A percentile compares a stretch with the other conserved stretches of the same genome.
Conservation (phyloP, 768 basidiomycete genomes). For the Agaricus sinodeliciosus region DNA sequence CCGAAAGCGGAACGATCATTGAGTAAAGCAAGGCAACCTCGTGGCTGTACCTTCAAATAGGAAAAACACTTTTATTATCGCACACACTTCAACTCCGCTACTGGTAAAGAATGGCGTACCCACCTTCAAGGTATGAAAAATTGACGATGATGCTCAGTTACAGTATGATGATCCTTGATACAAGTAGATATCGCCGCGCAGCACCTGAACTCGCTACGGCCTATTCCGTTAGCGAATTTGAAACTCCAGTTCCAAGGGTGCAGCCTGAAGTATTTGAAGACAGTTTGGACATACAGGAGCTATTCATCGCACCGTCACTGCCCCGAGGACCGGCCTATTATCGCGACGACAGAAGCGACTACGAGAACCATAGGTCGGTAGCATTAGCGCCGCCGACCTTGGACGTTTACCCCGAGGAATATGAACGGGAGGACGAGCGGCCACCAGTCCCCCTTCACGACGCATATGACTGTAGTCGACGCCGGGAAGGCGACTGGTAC, state of each 20-base stretch:
- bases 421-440: background rate
- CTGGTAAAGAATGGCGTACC: background rate
- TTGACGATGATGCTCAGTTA: no score
- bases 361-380: background rate
- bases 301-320: constrained; percentile 7
- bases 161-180: background rate
- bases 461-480: background rate
- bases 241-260: constrained; percentile 1
- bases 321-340: constrained; percentile 5
- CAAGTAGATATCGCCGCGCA: background rate
- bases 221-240: constrained; percentile 8
- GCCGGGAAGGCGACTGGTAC: background rate
- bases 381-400: background rate
- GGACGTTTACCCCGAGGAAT: background rate
- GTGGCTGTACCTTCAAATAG: background rate
- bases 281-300: background rate
- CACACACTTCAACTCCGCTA: no score
- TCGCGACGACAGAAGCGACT: background rate
- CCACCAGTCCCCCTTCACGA: background rate
- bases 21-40: background rate
- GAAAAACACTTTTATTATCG: no score
- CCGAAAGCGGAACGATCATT: no score
- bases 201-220: background rate
- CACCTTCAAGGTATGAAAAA: background rate
- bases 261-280: background rate